phyloP scores from a whole-genome alignment of 1,284 basidiomycete genomes.

The Ustilago sp. region DNA sequence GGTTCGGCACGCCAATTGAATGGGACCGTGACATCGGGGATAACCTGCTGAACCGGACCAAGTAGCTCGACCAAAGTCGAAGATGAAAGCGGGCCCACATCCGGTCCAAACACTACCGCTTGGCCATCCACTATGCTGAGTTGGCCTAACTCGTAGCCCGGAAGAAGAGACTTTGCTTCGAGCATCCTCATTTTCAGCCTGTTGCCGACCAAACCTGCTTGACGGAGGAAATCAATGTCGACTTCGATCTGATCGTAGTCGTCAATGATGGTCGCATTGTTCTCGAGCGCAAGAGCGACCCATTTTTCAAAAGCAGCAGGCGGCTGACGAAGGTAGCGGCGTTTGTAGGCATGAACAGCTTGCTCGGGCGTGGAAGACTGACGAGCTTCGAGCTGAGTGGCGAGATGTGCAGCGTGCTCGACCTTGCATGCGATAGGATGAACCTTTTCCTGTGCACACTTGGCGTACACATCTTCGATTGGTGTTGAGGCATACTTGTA shows the following conservation, averaged over 20 bases:
- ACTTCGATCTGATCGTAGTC: conserved; percentile 40
- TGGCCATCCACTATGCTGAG: conserved; percentile 28
- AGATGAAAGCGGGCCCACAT: conserved; percentile 21
- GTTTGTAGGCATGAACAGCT: conserved; percentile 26
- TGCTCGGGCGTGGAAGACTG: conserved; percentile 25
- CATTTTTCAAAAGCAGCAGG: conserved; percentile 29
- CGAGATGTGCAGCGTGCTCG: conserved; percentile 23
- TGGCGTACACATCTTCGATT: conserved; percentile 16
- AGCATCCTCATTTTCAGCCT: conserved; percentile 33
- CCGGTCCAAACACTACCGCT: conserved; percentile 22
- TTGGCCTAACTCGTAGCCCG: conserved; percentile 16
- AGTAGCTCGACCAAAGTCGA: conserved; percentile 22
- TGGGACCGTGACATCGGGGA: conserved; percentile 31
- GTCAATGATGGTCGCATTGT: conserved; percentile 37
- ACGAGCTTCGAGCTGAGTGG: conserved; percentile 21
- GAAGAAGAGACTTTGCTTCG: conserved; percentile 19
- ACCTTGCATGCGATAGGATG: conserved; percentile 41
- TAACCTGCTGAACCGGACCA: conserved; percentile 23
- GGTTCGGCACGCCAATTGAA: conserved; percentile 46
- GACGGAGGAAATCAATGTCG: conserved; percentile 26
- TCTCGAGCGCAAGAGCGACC: conserved; percentile 25
- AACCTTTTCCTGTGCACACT: conserved; percentile 6
- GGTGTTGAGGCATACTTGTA: conserved; percentile 5
- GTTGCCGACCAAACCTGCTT: conserved; percentile 21
- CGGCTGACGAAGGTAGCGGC: conserved; percentile 25